phyloP scores from a whole-genome alignment of 352 stramenopile genomes.

The Pelagophyceae sp. region DNA sequence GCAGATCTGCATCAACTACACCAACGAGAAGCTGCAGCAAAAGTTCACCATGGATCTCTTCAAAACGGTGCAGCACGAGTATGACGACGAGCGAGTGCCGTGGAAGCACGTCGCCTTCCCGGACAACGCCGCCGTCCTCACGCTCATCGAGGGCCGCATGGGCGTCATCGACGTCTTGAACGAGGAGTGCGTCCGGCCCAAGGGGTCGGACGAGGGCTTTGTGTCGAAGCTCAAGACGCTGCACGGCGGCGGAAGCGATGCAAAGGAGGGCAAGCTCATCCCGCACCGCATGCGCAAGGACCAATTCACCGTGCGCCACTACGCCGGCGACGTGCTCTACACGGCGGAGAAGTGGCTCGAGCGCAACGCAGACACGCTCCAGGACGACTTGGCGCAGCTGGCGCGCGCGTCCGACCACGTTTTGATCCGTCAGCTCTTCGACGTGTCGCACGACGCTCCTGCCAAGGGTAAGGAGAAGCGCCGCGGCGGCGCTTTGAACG shows the following conservation, averaged over 20 bases:
- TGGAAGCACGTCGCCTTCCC: constrained; percentile 78
- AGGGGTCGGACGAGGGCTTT: constrained; percentile 28
- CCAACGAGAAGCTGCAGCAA: constrained; percentile 81
- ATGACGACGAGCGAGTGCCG: constrained; percentile 69
- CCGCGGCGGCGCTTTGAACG: constrained; percentile 18
- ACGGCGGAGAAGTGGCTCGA: constrained; percentile 81
- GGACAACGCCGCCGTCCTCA: constrained; percentile 69
- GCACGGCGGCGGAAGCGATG: neutral
- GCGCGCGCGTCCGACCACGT: constrained; percentile 28
- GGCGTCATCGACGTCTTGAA: constrained; percentile 69
- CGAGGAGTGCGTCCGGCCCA: constrained; percentile 75
- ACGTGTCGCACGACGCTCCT: constrained; percentile 7
- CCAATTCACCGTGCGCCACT: constrained; percentile 86
- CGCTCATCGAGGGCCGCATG: constrained; percentile 65
- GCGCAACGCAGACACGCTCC: constrained; percentile 87
- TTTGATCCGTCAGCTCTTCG: constrained; percentile 32
- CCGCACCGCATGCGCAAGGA: constrained; percentile 41
- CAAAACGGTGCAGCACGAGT: constrained; percentile 69
- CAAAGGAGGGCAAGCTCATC: neutral
- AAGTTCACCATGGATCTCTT: constrained; percentile 78
- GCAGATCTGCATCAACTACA: constrained; percentile 84
- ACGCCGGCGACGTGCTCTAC: constrained; percentile 81
- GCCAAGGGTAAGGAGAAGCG: constrained; percentile 13
- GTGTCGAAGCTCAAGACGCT: constrained; percentile 27
- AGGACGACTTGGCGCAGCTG: constrained; percentile 74